Evolutionary conservation across 2,329 filamentous ascomycete species (phyloP), one percentile per base, ranked within the genome.

Genomic region (Lachnellula cervina): DNA sequence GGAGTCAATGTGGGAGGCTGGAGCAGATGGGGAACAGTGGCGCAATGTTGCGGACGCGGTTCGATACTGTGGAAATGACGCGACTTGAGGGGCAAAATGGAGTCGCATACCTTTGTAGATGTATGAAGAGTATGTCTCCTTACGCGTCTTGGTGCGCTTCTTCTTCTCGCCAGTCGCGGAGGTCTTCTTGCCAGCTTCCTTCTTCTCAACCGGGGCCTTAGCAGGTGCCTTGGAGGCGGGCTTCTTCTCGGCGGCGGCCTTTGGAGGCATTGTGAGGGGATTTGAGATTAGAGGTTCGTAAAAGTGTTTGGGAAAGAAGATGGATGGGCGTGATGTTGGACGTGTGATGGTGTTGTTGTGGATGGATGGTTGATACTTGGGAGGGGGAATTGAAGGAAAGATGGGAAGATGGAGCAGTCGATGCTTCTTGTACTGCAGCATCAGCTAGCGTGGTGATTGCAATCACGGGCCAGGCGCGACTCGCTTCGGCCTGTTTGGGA

Each of bases 41-140:
- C 17, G 38, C 48, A 55, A 59, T 57, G 44, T 52, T 49, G 32
- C 45, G 21, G 54, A 62, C 64, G 63, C 64, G 63, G 45, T 46
- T 45, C 48, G 49, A 54, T 43, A 17, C 37, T 54, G 43, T 44
- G 45, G 28, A 58, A 49, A 58, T 17, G 49, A 56, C 63, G 64
- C 64, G 63, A 66, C 56, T 7, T 64, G n/a, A n/a, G n/a, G 54
- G 38, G 45, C 9, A 32, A n/a, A 44, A 55, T 37, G 19, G 37
- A n/a, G 37, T 8, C 28, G 73, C 84, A 76, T 73, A 97, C 93
- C 94, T 84, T 97, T 99, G 89, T 97, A 99, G 80, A 99, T 99
- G 86, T 99, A 99, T 55, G 90, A 95, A 68, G 89, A 95, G 83
- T 99, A 99, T n/a, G 94, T 99, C 84, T 99, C 94, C 89, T 97